These are phyloP conservation scores for Strobilomyces confusus DNA, from an alignment of 768 basidiomycete genomes.

Conservation along the genomic window DNA sequence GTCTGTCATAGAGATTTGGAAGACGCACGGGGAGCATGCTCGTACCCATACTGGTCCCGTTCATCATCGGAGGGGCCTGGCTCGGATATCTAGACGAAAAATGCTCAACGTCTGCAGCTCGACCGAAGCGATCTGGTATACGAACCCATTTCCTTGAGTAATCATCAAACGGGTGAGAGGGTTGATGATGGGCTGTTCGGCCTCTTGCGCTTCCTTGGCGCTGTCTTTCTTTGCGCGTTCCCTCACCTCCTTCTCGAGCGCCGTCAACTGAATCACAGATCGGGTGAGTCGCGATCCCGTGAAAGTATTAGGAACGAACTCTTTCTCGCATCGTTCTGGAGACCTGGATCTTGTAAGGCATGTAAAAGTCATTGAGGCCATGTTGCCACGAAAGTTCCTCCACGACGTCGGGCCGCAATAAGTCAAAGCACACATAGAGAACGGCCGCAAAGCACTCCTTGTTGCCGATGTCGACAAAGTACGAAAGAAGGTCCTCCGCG, in stretches of 20 bases:
- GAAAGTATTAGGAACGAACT: conserved; percentile 35
- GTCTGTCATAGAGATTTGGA: not conserved
- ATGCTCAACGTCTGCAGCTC: conserved; percentile 4
- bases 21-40: conserved; percentile 60
- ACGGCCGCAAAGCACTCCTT: conserved; percentile 94
- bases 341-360: conserved; percentile 92
- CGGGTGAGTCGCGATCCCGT: conserved; percentile 7
- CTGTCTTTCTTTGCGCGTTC: conserved; percentile 84
- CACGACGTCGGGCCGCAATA: conserved; percentile 88
- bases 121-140: not conserved
- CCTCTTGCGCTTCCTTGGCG: conserved; percentile 86
- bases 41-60: conserved; percentile 45
- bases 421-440: conserved; percentile 91
- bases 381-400: conserved; percentile 97
- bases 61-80: conserved; percentile 57
- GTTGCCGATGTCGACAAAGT: conserved; percentile 98
- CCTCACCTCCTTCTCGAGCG: conserved; percentile 84
- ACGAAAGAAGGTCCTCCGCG: conserved; percentile 90
- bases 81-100: conserved; percentile 46
- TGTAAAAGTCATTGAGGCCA: conserved; percentile 93
- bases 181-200: conserved; percentile 85
- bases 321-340: conserved; percentile 76
- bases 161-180: conserved; percentile 62
- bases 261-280: conserved; percentile 48
- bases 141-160: conserved; percentile 68